Base-by-base conservation (phyloP, 176 grass and related monocot species). In the Poa annua region DNA sequence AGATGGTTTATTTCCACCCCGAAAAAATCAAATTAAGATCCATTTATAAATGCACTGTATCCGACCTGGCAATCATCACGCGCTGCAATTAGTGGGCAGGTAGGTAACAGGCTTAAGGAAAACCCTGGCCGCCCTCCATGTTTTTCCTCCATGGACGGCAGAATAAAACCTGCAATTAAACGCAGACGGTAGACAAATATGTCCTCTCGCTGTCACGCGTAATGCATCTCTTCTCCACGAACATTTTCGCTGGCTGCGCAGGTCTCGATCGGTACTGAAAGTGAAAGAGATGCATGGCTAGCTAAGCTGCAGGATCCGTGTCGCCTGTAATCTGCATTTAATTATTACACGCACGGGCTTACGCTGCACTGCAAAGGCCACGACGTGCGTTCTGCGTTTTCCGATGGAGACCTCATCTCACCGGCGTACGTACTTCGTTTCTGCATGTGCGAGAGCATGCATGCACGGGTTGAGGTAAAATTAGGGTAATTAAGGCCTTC, bases 81-180 rank as follows among this genome's bases (percentile, higher is more conserved):
- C 66, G 38, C 3, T 35, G 6, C 16, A 63, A 78, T 70, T 44
- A 77, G 53, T 77, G 34, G 78, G 19, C 52, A 51, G 80, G 82
- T 85, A 89, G 77, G 77, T 77, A 54, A 47, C 71, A 77, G 47
- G 63, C 83, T 59, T 75, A 45, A 75, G 79, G 1, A 84, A 64
- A 84, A 48, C 14, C 34, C 45, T 56, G 66, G 11, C 80, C 13
- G 35, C 75, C 71, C 1, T 1, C 17, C 15, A 2, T 89, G 53
- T 49, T 84, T 85, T 77, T 71, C 62, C 45, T 54, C 1, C 63
- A 20, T 81, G 62, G 52, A 62, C 35, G 44, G 87, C 77, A 38
- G 77, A 81, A 41, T 79, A 65, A 61, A 67, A 20, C 45, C 56
- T 71, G 33, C 65, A 62, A 50, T 76, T 72, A 63, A 61, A 82